Evolutionary conservation across 768 basidiomycete genomes (phyloP), one percentile per base, ranked within the genome.

Genomic region (Ramaria sp.): DNA sequence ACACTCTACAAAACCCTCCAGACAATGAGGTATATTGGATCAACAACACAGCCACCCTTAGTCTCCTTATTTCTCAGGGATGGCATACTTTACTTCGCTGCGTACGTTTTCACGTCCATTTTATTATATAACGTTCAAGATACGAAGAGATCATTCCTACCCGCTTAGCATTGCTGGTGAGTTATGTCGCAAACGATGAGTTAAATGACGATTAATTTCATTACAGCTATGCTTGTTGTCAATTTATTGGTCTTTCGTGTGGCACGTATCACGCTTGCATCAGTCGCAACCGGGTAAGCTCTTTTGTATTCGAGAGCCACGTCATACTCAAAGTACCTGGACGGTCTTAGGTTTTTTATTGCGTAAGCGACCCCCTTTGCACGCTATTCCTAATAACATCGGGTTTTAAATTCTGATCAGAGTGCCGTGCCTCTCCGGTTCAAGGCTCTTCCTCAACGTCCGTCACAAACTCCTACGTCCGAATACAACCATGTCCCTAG

Each of bases 401-500:
- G n/a, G 13, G 15, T 34, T 34, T 34, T 39, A 53, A 10, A 4
- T 37, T 12, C 20, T 52, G 7, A 15, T 3, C 41, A 54, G 53
- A 27, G 42, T 54, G 7, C 53, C 53, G 7, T 54, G 31, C n/a
- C 27, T 54, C 13, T 37, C 43, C 17, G 53, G 53, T 7, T 46
- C 53, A 54, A 42, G 53, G 11, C 41, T 42, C 15, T 54, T 54
- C 41, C 45, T 54, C n/a, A 54, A 54, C 27, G 41, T 54, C 42
- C 53, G 53, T 15, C 38, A 45, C 27, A 22, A 45, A 45, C 53
- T 45, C 15, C 24, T 41, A 17, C 41, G 15, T 24, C 53, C 53
- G 15, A 24, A 42, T 19, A 27, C 31, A 17, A 24, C 41, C 10
- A 30, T 10, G 7, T 27, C 53, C 15, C 9, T 30, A 11, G 15